These are phyloP conservation scores for Sporodiniella umbellata DNA, from an alignment of 371 early-diverging fungal genomes.

Conservation along the genomic window DNA sequence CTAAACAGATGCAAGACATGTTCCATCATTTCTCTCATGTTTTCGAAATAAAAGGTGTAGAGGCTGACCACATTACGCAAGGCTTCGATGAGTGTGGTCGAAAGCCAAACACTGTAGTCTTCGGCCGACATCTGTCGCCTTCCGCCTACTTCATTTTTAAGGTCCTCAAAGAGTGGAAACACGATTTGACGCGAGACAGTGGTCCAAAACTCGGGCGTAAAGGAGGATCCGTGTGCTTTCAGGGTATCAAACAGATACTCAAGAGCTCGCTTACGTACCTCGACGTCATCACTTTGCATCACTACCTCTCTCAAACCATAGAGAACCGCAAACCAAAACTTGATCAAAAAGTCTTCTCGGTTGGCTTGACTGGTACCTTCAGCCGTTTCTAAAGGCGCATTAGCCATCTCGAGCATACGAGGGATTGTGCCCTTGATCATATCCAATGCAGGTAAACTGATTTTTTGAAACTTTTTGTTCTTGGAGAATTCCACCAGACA, in stretches of 20 bases:
- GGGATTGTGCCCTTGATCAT: slow-evolving; percentile 53
- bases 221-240: slow-evolving; percentile 65
- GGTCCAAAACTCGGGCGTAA: slow-evolving; percentile 79
- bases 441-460: slow-evolving; percentile 54
- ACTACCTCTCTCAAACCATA: slow-evolving; percentile 84
- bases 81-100: slow-evolving; percentile 76
- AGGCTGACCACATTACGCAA: slow-evolving; percentile 84
- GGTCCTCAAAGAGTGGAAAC: slow-evolving; percentile 87
- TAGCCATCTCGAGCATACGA: slow-evolving; percentile 42
- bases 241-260: slow-evolving; percentile 81
- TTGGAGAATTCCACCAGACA: slow-evolving; percentile 80
- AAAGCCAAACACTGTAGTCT: slow-evolving; percentile 55
- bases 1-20: slow-evolving; percentile 76
- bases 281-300: slow-evolving; percentile 85
- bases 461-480: slow-evolving; percentile 53
- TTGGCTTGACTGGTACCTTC: slow-evolving; percentile 27
- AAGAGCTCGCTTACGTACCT: slow-evolving; percentile 86
- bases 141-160: slow-evolving; percentile 38
- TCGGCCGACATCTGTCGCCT: slow-evolving; percentile 41
- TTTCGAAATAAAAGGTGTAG: slow-evolving; percentile 74
- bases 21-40: slow-evolving; percentile 64
- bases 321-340: slow-evolving; percentile 83
- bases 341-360: slow-evolving; percentile 46
- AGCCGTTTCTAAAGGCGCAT: slow-evolving; percentile 34
- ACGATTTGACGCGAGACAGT: slow-evolving; percentile 79